Percentiles rank a stretch among this genome's conserved stretches.
These are phyloP conservation scores for Cyberlindnera mississippiensis DNA, from an alignment of 805 yeast genomes.

Conservation along the genomic window DNA sequence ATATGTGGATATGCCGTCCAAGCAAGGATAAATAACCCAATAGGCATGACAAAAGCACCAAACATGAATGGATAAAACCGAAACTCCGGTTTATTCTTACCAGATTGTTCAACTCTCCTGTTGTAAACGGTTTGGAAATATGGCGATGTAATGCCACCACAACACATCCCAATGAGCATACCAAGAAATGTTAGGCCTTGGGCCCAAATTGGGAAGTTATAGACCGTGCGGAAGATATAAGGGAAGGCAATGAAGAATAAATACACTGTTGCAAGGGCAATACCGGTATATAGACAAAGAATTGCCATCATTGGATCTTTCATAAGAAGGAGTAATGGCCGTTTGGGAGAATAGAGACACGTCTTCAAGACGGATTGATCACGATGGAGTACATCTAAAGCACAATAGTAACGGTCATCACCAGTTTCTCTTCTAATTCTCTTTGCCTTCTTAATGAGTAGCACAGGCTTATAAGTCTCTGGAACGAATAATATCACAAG, in stretches of 20 bases:
- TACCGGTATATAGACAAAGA: conserved; percentile 53
- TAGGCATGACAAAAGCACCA: conserved; percentile 63
- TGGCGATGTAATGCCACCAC: conserved; percentile 43
- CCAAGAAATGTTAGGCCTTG: conserved; percentile 66
- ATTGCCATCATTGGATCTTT: conserved; percentile 53
- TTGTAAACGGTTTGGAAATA: conserved; percentile 40
- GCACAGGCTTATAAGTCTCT: conserved; percentile 61
- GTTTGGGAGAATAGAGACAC: conserved; percentile 41
- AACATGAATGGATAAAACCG: conserved; percentile 56
- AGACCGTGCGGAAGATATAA: conserved; percentile 50
- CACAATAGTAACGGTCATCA: conserved; percentile 43
- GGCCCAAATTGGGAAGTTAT: conserved; percentile 46
- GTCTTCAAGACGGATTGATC: conserved; percentile 40
- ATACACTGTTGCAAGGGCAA: conserved; percentile 56
- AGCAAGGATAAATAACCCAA: conserved; percentile 69
- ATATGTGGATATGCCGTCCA: conserved; percentile 61
- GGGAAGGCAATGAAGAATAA: conserved; percentile 66
- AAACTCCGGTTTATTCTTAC: conserved; percentile 53
- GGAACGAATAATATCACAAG: conserved; percentile 44
- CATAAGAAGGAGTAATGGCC: conserved; percentile 47
- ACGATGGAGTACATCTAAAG: conserved; percentile 36
- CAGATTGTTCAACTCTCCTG: conserved; percentile 41
- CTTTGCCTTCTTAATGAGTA: conserved; percentile 49
- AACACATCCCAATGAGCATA: conserved; percentile 45
- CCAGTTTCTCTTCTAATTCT: conserved; percentile 49